Conservation (phyloP, 139 green algal species). For the Eudorina sp. region DNA sequence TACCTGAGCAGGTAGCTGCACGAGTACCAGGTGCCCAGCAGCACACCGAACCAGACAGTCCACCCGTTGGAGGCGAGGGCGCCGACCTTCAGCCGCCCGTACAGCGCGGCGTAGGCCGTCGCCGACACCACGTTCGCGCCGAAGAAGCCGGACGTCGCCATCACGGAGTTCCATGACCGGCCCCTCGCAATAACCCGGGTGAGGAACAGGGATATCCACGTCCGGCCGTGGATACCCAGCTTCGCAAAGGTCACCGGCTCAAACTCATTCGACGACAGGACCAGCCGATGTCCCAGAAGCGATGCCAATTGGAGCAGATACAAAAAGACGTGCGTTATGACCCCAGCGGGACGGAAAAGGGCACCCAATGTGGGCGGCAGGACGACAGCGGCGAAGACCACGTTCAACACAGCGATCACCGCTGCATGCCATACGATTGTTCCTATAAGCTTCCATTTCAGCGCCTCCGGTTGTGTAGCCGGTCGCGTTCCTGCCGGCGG, state of each 20-base stretch:
- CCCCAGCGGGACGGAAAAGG: neutral
- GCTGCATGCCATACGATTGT: conserved; percentile 12
- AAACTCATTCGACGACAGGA: conserved; percentile 43
- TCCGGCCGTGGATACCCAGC: conserved; percentile 40
- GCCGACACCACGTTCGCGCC: conserved; percentile 8
- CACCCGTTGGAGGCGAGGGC: neutral
- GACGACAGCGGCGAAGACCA: conserved; percentile 5
- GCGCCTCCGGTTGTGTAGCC: neutral
- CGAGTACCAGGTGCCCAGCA: conserved; percentile 38
- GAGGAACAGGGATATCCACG: conserved; percentile 43
- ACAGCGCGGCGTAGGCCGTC: conserved; percentile 3
- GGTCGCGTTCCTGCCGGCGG: neutral
- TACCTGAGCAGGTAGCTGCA: conserved; percentile 45
- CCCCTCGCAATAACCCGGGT: conserved; percentile 37
- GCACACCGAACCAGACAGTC: conserved; percentile 39
- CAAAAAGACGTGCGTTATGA: conserved; percentile 4
- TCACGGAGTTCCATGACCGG: neutral
- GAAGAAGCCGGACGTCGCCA: conserved; percentile 9
- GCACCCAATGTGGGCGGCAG: neutral
- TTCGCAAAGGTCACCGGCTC: conserved; percentile 24
- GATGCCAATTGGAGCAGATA: conserved; percentile 36
- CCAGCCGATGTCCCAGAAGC: conserved; percentile 30
- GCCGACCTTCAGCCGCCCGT: conserved; percentile 17
- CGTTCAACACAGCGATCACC: neutral
- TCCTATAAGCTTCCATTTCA: conserved; percentile 30